A percentile compares a stretch with the other conserved stretches of the same genome.
Evolutionary conservation across 192 early-diverging fungal species (phyloP).

Genomic region (Geranomyces variabilis): DNA sequence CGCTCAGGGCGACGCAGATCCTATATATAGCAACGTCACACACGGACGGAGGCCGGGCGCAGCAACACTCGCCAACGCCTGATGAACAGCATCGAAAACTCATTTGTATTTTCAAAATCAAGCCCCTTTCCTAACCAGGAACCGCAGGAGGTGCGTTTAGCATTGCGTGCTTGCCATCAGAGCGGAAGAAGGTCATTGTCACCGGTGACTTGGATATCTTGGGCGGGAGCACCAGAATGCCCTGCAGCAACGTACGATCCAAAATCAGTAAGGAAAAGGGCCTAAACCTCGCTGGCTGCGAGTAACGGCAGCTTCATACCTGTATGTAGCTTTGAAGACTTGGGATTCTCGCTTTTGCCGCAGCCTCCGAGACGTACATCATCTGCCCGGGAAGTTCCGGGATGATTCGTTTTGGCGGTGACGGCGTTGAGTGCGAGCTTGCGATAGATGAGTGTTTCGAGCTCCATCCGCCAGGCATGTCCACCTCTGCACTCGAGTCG

Average conservation of each 20-base stretch:
- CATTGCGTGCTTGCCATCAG: constrained; percentile 46
- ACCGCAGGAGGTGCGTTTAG: not conserved
- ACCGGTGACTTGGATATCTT: constrained; percentile 54
- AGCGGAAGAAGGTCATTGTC: constrained; percentile 52
- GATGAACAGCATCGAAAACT: too few relatives aligned
- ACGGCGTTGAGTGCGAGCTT: not conserved
- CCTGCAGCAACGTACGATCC: constrained; percentile 35
- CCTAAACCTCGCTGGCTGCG: not conserved
- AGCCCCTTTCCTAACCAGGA: not conserved
- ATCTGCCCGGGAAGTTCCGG: constrained; percentile 61
- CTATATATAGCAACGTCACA: too few relatives aligned
- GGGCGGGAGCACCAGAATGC: constrained; percentile 48
- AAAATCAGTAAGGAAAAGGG: constrained; percentile 4
- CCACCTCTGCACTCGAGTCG: not conserved
- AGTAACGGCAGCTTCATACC: constrained; percentile 23
- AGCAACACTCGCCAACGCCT: too few relatives aligned
- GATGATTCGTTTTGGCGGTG: constrained; percentile 40
- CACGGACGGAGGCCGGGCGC: too few relatives aligned
- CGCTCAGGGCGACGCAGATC: too few relatives aligned
- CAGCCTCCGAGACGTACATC: constrained; percentile 63
- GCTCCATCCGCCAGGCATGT: constrained; percentile 28
- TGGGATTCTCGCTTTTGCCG: constrained; percentile 45
- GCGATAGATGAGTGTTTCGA: not conserved
- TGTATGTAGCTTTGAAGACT: constrained; percentile 53
- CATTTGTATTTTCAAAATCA: too few relatives aligned